Evolutionary conservation across 1,284 basidiomycete species (phyloP), one percentile per base, ranked within the genome.

Genomic region (Ceratobasidium papillatum): DNA sequence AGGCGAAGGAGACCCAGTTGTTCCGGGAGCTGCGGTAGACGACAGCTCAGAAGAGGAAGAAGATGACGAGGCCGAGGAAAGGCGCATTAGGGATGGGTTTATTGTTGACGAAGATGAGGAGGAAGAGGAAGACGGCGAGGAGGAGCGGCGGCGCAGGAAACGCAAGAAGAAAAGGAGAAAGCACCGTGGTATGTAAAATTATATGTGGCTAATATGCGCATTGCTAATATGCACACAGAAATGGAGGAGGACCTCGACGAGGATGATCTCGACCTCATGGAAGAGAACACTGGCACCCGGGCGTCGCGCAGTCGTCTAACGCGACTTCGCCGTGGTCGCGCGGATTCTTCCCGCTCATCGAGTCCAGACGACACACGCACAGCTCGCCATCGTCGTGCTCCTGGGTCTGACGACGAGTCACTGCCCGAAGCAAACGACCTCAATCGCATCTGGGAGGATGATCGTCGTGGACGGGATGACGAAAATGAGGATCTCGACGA

Each of bases 211-310:
- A 82, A 87, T 86, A 76, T 86, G 45, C 45, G 19, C 19, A 36
- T 45, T 81, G 79, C 78, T 62, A 82, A 87, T 86, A 76, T 86
- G 25, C 14, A 51, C 88, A 89, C 74, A 82, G 75, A 82, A 91
- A 34, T 71, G 54, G 90, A 91, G 75, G 93, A 85, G 38, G 85
- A 86, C n/a, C 84, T 98, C 56, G 96, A 98, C 78, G 97, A 99
- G 72, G 98, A 99, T 80, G 98, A 99, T 80, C 84, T 99, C 71
- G 96, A 97, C 69, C 87, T 99, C 9, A 82, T 99, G 27, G 94
- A 94, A 80, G 98, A 99, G 86, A 99, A 99, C 79, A 95, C 95
- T 2, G 96, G 97, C 9, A 87, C 88, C 25, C 86, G 88, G 2
- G 90, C 89, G 82, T 87, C 85, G 62, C 81, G 82, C 49, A 79